Base-by-base conservation (phyloP, 768 basidiomycete species). In the Infundibulicybe gibba region DNA sequence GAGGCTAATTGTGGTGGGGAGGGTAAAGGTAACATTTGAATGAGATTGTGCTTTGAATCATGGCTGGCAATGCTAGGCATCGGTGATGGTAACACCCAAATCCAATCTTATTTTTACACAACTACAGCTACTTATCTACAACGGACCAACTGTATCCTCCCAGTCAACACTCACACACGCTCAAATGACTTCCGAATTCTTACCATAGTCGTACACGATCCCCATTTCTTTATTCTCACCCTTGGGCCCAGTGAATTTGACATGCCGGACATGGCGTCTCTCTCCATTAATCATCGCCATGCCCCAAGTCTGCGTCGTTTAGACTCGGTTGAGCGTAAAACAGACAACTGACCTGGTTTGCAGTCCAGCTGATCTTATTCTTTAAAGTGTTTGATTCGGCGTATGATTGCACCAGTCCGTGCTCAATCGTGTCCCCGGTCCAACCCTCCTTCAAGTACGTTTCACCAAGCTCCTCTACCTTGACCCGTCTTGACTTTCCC, bases 181-280 rank as follows among this genome's bases (percentile, higher is more conserved):
- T 47, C 20, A 15, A n/a, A n/a, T n/a, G n/a, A n/a, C n/a, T 10
- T 41, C 31, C 5, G 6, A 34, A 12, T 16, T 65, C 84, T 62
- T 44, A 87, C 85, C 47, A 52, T 87, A 87, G 56, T 88, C 83
- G 50, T 87, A 90, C 15, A 84, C 69, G 32, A 88, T 59, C 33
- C 70, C 75, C 9, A 71, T 67, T 47, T 77, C 67, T 41, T 87
- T 78, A 32, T 78, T 76, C 53, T 83, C 75, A 10, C 68, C 78
- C 30, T 68, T 57, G 3, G 84, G 76, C 0, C 84, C 84, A 5
- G 75, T 79, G 61, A 88, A 88, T 50, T 75, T 71, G 50, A 86
- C 63, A 53, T 76, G 80, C 47, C 85, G 72, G 3, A 73, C 68
- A 54, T 87, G 81, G 49, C 82, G 69, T 54, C 81, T 76, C 57